Percentiles rank a stretch among this genome's conserved stretches.
Evolutionary conservation across 176 grass and related monocot genomes (phyloP).

Genomic region (Panicum miliaceum): DNA sequence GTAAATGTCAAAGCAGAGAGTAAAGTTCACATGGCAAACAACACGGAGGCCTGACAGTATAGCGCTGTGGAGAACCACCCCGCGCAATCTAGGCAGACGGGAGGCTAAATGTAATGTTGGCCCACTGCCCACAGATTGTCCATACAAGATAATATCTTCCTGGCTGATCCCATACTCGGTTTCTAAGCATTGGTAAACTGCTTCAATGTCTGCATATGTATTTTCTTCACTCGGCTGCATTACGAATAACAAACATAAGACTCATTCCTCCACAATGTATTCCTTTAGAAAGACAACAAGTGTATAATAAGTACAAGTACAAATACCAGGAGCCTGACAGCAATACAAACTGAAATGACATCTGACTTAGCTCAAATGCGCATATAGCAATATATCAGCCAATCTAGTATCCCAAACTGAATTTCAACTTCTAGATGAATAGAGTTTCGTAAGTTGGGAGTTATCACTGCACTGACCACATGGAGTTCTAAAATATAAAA

Average conservation of each 20-base stretch:
- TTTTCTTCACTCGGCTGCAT: slow-evolving; percentile 84
- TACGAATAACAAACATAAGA: slow-evolving; percentile 52
- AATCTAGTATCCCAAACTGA: slow-evolving; percentile 22
- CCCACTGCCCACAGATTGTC: slow-evolving; percentile 95
- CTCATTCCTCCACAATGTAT: slow-evolving; percentile 10
- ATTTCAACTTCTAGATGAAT: not conserved
- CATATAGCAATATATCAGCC: slow-evolving; percentile 3
- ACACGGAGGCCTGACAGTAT: slow-evolving; percentile 96
- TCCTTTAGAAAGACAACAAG: not conserved
- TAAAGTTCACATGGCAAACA: slow-evolving; percentile 97
- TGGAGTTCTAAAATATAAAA: not conserved
- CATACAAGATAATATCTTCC: slow-evolving; percentile 96
- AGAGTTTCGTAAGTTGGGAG: slow-evolving; percentile 10
- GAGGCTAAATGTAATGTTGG: slow-evolving; percentile 94
- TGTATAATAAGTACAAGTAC: not conserved
- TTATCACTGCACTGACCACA: slow-evolving; percentile 3
- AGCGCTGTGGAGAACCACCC: slow-evolving; percentile 94
- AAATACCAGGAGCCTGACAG: slow-evolving; percentile 1
- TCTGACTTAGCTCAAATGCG: slow-evolving; percentile 38
- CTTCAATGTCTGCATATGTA: slow-evolving; percentile 98
- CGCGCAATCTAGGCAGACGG: slow-evolving; percentile 84
- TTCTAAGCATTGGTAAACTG: slow-evolving; percentile 94
- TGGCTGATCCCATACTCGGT: slow-evolving; percentile 95
- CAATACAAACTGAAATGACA: slow-evolving; percentile 29
- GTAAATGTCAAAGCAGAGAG: slow-evolving; percentile 98